Evolutionary conservation across 306 rosid species (phyloP).

Genomic region (Lotus japonicus): DNA sequence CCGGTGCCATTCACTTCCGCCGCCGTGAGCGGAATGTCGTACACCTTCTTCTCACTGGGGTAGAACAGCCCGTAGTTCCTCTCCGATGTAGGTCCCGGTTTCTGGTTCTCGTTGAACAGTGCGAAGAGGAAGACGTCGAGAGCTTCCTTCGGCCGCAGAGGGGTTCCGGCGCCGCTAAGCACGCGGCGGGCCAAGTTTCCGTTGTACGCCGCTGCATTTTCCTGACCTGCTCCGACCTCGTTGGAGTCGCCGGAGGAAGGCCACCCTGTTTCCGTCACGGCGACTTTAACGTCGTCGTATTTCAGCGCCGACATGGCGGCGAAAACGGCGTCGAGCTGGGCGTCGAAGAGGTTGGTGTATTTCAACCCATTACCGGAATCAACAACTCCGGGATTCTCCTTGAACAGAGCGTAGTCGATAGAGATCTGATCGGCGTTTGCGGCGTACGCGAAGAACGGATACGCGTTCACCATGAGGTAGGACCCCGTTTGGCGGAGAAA

Average conservation of each 20-base stretch:
- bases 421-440: slow-evolving; percentile 46
- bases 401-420: slow-evolving; percentile 52
- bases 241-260: slow-evolving; percentile 66
- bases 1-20: slow-evolving; percentile 12
- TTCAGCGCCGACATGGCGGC: slow-evolving; percentile 70
- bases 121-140: slow-evolving; percentile 57
- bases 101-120: slow-evolving; percentile 66
- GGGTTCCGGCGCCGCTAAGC: slow-evolving; percentile 54
- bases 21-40: slow-evolving; percentile 39
- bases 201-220: slow-evolving; percentile 77
- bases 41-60: slow-evolving; percentile 55
- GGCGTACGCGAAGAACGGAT: slow-evolving; percentile 70
- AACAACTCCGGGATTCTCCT: slow-evolving; percentile 49
- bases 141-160: slow-evolving; percentile 40
- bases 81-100: slow-evolving; percentile 78
- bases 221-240: slow-evolving; percentile 50
- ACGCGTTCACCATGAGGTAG: slow-evolving; percentile 63
- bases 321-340: slow-evolving; percentile 78
- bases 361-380: slow-evolving; percentile 70
- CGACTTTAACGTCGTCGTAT: slow-evolving; percentile 45
- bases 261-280: slow-evolving; percentile 78
- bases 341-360: slow-evolving; percentile 51
- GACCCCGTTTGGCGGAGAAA: slow-evolving; percentile 52
- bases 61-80: slow-evolving; percentile 72
- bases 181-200: slow-evolving; percentile 61